These are phyloP conservation scores for Myriosclerotinia scirpicola DNA, from an alignment of 2,329 filamentous ascomycete species.

Conservation along the genomic window DNA sequence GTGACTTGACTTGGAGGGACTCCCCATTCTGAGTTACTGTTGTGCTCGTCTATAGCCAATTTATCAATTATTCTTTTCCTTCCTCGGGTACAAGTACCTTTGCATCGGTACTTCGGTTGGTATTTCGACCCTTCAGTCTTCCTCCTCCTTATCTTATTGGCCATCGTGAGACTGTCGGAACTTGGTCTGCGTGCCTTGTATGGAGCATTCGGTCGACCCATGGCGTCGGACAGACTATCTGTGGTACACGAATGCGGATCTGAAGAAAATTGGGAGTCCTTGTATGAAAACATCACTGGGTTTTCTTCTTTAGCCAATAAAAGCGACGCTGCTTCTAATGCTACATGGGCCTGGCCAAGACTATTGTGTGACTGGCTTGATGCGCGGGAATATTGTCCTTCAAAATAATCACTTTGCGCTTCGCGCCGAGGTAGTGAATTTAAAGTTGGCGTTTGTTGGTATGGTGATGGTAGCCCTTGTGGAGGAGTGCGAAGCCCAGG, in stretches of 20 bases:
- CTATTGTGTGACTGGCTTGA: background rate
- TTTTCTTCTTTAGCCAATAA: background rate
- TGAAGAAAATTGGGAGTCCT: constrained; percentile 27
- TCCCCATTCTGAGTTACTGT: constrained; percentile 21
- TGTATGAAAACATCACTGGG: constrained; percentile 3
- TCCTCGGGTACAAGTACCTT: constrained; percentile 21
- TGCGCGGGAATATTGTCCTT: background rate
- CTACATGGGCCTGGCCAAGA: background rate
- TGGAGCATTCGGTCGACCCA: constrained; percentile 25
- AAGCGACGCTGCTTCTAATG: background rate
- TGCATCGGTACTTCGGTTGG: constrained; percentile 12
- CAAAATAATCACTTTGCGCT: constrained; percentile 5
- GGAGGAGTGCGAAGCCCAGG: constrained; percentile 15
- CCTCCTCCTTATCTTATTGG: constrained; percentile 23
- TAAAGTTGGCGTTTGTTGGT: background rate
- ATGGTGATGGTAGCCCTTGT: background rate
- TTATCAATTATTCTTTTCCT: background rate
- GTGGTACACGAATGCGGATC: constrained; percentile 25
- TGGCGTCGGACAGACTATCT: constrained; percentile 25
- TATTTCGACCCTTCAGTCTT: constrained; percentile 23
- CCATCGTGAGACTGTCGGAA: constrained; percentile 32
- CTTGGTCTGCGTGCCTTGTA: constrained; percentile 27
- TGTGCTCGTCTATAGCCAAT: constrained; percentile 11
- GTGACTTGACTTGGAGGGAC: constrained; percentile 25
- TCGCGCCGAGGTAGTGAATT: constrained; percentile 2